Conservation (phyloP, 2,329 filamentous ascomycete genomes). For the Microcyclosporella mali region DNA sequence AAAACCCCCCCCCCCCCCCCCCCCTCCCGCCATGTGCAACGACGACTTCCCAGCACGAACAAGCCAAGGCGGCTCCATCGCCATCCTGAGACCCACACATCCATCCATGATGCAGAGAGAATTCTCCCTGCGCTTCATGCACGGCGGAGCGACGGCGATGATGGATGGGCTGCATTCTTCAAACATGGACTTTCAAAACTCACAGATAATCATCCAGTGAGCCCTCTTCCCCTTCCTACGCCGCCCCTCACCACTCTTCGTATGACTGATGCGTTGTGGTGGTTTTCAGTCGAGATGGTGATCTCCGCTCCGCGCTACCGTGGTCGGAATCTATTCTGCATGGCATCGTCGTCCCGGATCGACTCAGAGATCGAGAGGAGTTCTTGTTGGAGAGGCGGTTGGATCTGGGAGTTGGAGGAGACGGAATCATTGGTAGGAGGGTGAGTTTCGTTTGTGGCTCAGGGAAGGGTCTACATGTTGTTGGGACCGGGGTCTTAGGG, state of each 20-base stretch:
- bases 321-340: slow-evolving; percentile 12
- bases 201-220: slow-evolving; percentile 21
- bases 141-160: slow-evolving; percentile 17
- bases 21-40: slow-evolving; percentile 28
- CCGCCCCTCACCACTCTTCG: neutral
- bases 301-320: slow-evolving; percentile 10
- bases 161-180: slow-evolving; percentile 14
- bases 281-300: slow-evolving; percentile 20
- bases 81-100: slow-evolving; percentile 18
- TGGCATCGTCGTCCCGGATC: slow-evolving; percentile 15
- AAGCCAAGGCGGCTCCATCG: slow-evolving; percentile 24
- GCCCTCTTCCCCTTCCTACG: neutral
- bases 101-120: slow-evolving; percentile 5
- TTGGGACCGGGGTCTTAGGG: slow-evolving; percentile 25
- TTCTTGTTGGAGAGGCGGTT: slow-evolving; percentile 19
- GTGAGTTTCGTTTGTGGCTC: slow-evolving; percentile 16
- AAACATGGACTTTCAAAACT: neutral
- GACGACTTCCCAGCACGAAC: slow-evolving; percentile 13
- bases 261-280: slow-evolving; percentile 1
- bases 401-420: slow-evolving; percentile 24
- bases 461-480: slow-evolving; percentile 9
- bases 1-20: neutral
- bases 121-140: slow-evolving; percentile 17
- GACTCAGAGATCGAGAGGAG: too few relatives aligned
- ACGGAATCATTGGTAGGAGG: slow-evolving; percentile 24